These are phyloP conservation scores for Cyclaneusma minus DNA, from an alignment of 2,329 filamentous ascomycete genomes.

Conservation along the genomic window DNA sequence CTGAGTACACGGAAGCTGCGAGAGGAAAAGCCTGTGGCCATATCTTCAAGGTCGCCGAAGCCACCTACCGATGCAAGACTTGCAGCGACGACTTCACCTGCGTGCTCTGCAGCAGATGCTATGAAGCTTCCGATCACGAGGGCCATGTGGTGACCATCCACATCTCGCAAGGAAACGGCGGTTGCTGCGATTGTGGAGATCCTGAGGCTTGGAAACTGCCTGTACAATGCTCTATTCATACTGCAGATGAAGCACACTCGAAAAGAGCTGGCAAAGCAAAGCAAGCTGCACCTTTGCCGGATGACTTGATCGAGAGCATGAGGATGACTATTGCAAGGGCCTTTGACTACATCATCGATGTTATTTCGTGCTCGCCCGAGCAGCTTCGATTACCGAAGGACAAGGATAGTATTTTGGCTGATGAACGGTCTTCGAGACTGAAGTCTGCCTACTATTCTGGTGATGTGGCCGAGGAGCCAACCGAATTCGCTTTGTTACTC, in stretches of 20 bases:
- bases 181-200: constrained; percentile 95
- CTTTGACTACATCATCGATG: constrained; percentile 92
- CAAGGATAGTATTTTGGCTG: constrained; percentile 60
- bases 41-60: constrained; percentile 90
- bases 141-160: constrained; percentile 84
- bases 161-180: constrained; percentile 79
- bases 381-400: constrained; percentile 80
- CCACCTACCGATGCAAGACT: constrained; percentile 85
- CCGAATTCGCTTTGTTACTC: constrained; percentile 70
- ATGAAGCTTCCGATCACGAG: constrained; percentile 87
- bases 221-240: constrained; percentile 88
- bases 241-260: constrained; percentile 32
- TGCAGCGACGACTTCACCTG: constrained; percentile 93
- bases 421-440: constrained; percentile 68
- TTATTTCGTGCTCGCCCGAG: constrained; percentile 94
- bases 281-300: constrained; percentile 44
- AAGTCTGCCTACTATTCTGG: constrained; percentile 59
- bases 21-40: constrained; percentile 91
- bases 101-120: constrained; percentile 85
- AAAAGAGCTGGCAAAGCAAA: constrained; percentile 44
- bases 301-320: constrained; percentile 62
- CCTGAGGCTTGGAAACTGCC: constrained; percentile 84
- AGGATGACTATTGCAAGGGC: constrained; percentile 72
- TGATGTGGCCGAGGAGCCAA: constrained; percentile 43
- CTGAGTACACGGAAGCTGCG: constrained; percentile 85